phyloP scores from a whole-genome alignment of 1,284 basidiomycete genomes.

The Apiotrichum gamsii region DNA sequence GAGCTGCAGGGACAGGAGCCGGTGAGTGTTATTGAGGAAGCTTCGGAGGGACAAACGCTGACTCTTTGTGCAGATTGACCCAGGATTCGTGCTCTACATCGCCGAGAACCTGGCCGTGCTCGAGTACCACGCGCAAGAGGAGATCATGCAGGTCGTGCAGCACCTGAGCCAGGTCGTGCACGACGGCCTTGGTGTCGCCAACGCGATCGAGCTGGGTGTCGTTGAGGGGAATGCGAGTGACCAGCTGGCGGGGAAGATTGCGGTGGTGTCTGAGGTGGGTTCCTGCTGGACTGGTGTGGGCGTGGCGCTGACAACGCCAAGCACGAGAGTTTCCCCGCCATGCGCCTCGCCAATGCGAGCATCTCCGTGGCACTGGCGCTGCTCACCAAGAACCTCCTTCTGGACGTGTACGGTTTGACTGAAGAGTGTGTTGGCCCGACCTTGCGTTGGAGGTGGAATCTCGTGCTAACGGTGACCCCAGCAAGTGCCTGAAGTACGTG shows the following conservation, averaged over 20 bases:
- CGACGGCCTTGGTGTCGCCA: slow-evolving; percentile 67
- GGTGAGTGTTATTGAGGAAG: slow-evolving; percentile 46
- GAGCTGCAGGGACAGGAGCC: slow-evolving; percentile 43
- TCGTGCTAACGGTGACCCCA: slow-evolving; percentile 36
- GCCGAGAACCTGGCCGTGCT: slow-evolving; percentile 87
- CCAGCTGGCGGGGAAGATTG: slow-evolving; percentile 18
- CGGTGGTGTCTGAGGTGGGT: slow-evolving; percentile 23
- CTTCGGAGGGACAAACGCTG: no score
- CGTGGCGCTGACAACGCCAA: no score
- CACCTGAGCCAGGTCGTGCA: slow-evolving; percentile 74
- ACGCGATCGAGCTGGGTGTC: slow-evolving; percentile 44
- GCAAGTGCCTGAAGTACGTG: slow-evolving; percentile 72
- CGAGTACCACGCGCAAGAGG: slow-evolving; percentile 92
- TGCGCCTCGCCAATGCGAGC: slow-evolving; percentile 50
- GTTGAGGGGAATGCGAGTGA: slow-evolving; percentile 39
- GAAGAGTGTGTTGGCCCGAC: slow-evolving; percentile 81
- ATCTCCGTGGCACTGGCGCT: slow-evolving; percentile 73
- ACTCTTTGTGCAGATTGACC: slow-evolving; percentile 57
- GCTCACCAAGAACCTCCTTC: slow-evolving; percentile 75
- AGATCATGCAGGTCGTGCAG: slow-evolving; percentile 77
- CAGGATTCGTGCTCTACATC: slow-evolving; percentile 81
- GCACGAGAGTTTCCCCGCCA: slow-evolving; percentile 24
- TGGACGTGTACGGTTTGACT: slow-evolving; percentile 69
- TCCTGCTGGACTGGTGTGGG: background rate
- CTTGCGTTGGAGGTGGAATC: no score